Percentiles rank a stretch among this genome's conserved stretches.
Conservation (phyloP, 352 stramenopile species). For the Hyaloperonospora arabidopsidis region DNA sequence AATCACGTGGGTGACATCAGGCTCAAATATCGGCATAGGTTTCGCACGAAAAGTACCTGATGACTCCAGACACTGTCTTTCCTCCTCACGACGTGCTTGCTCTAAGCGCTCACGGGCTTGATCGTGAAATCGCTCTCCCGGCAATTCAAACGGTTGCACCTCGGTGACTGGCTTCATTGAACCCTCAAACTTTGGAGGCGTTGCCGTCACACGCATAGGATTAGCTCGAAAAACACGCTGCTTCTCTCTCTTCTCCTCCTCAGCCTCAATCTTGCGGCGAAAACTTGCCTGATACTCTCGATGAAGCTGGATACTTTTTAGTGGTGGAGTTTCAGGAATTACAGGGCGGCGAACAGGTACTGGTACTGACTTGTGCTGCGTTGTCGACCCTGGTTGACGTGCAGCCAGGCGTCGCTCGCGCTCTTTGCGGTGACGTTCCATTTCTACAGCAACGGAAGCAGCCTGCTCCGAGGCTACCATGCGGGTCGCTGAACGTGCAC, state of each 20-base stretch:
- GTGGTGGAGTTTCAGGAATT: constrained; percentile 58
- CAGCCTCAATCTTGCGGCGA: constrained; percentile 42
- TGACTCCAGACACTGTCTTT: constrained; percentile 32
- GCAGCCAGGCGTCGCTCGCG: constrained; percentile 32
- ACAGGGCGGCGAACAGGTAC: constrained; percentile 28
- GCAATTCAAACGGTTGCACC: constrained; percentile 54
- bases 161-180: constrained; percentile 68
- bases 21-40: constrained; percentile 53
- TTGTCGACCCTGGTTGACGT: constrained; percentile 13
- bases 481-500: constrained; percentile 26
- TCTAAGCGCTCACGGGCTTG: constrained; percentile 53
- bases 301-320: constrained; percentile 67
- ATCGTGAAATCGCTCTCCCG: constrained; percentile 47
- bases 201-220: constrained; percentile 53
- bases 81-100: constrained; percentile 48
- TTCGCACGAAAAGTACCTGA: constrained; percentile 48
- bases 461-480: constrained; percentile 30
- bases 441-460: constrained; percentile 21
- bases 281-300: constrained; percentile 68
- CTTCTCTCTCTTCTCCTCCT: constrained; percentile 47
- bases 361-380: constrained; percentile 12
- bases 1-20: constrained; percentile 24
- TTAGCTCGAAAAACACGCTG: constrained; percentile 64
- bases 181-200: constrained; percentile 51
- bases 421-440: constrained; percentile 41